phyloP scores from a whole-genome alignment of 1,284 basidiomycete genomes.

The Chondrostereum purpureum region DNA sequence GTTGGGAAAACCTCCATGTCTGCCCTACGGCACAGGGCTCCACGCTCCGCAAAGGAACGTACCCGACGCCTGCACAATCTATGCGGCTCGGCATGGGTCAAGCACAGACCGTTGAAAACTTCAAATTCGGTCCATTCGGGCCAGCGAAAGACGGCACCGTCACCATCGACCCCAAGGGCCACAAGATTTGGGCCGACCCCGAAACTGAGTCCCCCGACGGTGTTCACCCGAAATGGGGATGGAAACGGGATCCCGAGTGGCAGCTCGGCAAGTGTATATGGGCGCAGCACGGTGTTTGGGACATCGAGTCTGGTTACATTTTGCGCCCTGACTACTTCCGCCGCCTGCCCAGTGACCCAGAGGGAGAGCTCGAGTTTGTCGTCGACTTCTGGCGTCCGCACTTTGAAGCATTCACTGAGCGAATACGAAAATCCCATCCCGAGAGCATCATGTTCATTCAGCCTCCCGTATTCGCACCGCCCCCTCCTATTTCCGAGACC shows the following conservation, averaged over 20 bases:
- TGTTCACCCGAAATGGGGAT: slow-evolving; percentile 67
- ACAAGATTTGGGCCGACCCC: slow-evolving; percentile 66
- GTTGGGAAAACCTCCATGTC: slow-evolving; percentile 65
- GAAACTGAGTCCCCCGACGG: slow-evolving; percentile 32
- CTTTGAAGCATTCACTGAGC: slow-evolving; percentile 56
- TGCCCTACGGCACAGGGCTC: slow-evolving; percentile 64
- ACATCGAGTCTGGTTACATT: slow-evolving; percentile 61
- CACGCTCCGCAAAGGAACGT: slow-evolving; percentile 78
- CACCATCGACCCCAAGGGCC: slow-evolving; percentile 79
- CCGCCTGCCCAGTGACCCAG: slow-evolving; percentile 26
- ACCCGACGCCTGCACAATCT: slow-evolving; percentile 82
- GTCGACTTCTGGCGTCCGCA: slow-evolving; percentile 82
- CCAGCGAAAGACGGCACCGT: slow-evolving; percentile 70
- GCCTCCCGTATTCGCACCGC: slow-evolving; percentile 85
- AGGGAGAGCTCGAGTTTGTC: slow-evolving; percentile 57
- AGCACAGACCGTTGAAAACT: slow-evolving; percentile 80
- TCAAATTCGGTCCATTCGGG: slow-evolving; percentile 76
- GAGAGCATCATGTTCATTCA: slow-evolving; percentile 90
- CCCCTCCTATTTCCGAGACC: slow-evolving; percentile 58
- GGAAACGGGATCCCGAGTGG: slow-evolving; percentile 76
- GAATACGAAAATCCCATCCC: slow-evolving; percentile 71
- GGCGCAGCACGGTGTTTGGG: slow-evolving; percentile 94
- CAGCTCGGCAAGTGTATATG: slow-evolving; percentile 82
- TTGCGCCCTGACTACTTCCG: slow-evolving; percentile 80
- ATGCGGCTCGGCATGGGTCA: slow-evolving; percentile 86